Evolutionary conservation across 257 asterid species (phyloP).

Genomic region (Galeopsis tetrahit): DNA sequence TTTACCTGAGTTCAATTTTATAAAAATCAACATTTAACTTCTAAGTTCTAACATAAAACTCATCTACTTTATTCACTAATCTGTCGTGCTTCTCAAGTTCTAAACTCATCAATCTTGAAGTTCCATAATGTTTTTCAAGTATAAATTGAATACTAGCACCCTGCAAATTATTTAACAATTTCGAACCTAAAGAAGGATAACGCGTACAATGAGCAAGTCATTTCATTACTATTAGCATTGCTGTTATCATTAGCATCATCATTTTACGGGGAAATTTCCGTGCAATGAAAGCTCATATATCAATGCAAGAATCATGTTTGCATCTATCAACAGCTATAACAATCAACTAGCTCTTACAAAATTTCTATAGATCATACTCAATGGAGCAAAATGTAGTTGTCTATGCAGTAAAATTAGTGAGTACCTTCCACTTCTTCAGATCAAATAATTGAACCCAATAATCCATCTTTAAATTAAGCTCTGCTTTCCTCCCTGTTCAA

Average conservation of each 20-base stretch:
- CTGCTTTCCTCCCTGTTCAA: slow-evolving; percentile 39
- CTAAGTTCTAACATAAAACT: background rate
- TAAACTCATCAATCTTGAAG: background rate
- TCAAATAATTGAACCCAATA: slow-evolving; percentile 21
- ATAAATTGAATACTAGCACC: background rate
- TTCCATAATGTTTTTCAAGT: background rate
- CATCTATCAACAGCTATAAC: slow-evolving; percentile 15
- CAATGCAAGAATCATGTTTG: slow-evolving; percentile 22
- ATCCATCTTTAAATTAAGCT: slow-evolving; percentile 26
- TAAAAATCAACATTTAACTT: background rate
- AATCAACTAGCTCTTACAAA: slow-evolving; percentile 18
- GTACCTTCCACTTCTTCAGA: slow-evolving; percentile 30
- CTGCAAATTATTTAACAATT: background rate
- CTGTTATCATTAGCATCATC: background rate
- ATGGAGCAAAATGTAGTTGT: slow-evolving; percentile 22
- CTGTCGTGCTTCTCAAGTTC: slow-evolving; percentile 2
- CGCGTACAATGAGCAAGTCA: background rate
- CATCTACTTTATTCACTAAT: background rate
- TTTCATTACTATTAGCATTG: background rate
- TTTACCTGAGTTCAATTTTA: background rate
- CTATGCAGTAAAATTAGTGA: slow-evolving; percentile 2
- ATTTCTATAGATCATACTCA: background rate
- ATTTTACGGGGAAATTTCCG: background rate
- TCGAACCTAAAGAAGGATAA: background rate
- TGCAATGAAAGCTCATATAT: background rate